Base-by-base conservation (phyloP, 1,139 yeast genomes). In the Blastobotrys apis region DNA sequence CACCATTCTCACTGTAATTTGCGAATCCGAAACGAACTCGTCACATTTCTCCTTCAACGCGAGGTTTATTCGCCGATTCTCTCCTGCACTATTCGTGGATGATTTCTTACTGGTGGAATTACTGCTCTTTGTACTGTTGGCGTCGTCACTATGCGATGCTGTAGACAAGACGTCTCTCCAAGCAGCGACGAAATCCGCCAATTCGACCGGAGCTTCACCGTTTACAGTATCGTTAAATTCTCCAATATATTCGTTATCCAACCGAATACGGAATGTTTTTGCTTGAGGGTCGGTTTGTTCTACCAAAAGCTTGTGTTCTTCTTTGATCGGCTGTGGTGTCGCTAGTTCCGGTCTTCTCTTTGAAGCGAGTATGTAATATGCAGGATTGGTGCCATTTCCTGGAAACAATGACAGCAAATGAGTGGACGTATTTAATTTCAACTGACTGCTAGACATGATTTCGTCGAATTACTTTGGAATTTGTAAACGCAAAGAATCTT, bases 1-100 rank as follows among this genome's bases (percentile, higher is more conserved):
- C 3, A 73, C 49, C 3, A 63, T 59, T 32, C 69, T 50, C 22
- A 67, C 44, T 22, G 47, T 45, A 8, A 66, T 29, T 4, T 48
- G 40, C 26, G 47, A 43, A 6, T 52, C 49, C n/a, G 39, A 41
- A 13, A 53, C 21, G 25, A 53, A 53, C 15, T 47, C 47, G 6
- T 29, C 27, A 25, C 16, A 19, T 12, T 19, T 25, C 13, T 22
- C 36, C 9, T 29, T 3, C 12, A 44, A 21, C 3, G 16, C 43
- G 17, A 13, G 15, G 16, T 35, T 37, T 12, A 44, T 37, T n/a
- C 39, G 37, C 12, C 27, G 31, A 13, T 37, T 16, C 25, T 29
- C 29, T 3, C 34, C 26, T 17, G 32, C 17, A 15, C 32, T 20
- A 4, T 25, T 3, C 16, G 25, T n/a, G 10, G 19, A 8, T 10